Evolutionary conservation across 2,329 filamentous ascomycete species (phyloP).

Genomic region (Cyphellophora attinorum): DNA sequence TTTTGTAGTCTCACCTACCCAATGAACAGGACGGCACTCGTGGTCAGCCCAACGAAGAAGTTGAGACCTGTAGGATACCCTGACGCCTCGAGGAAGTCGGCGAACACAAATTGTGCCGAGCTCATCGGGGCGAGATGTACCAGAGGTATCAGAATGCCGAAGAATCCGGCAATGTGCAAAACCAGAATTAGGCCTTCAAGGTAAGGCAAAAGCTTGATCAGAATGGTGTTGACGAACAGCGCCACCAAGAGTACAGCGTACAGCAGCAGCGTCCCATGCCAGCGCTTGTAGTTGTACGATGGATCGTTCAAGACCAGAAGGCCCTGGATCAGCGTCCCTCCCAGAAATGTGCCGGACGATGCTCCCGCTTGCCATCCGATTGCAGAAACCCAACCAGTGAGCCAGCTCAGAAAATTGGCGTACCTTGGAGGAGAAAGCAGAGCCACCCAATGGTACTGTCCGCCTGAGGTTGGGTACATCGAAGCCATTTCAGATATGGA

Average conservation of each 20-base stretch:
- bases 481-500: conserved; percentile 24
- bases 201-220: conserved; percentile 20
- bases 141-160: conserved; percentile 26
- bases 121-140: conserved; percentile 23
- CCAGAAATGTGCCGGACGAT: conserved; percentile 3
- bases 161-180: conserved; percentile 26
- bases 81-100: too few species aligned
- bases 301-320: conserved; percentile 28
- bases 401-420: conserved; percentile 13
- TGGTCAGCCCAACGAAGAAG: background rate
- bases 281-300: conserved; percentile 28
- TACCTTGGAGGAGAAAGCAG: conserved; percentile 23
- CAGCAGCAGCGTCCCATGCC: conserved; percentile 40
- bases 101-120: conserved; percentile 32
- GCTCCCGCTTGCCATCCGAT: conserved; percentile 5
- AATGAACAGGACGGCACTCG: too few species aligned
- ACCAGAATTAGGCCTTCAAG: conserved; percentile 20
- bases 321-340: conserved; percentile 22
- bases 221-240: conserved; percentile 26
- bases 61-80: too few species aligned
- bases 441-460: conserved; percentile 32
- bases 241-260: conserved; percentile 25
- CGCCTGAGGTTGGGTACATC: conserved; percentile 6
- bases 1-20: too few species aligned
- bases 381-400: conserved; percentile 10